phyloP scores from a whole-genome alignment of 257 asterid genomes.

The Parsonsia alboflavescens region DNA sequence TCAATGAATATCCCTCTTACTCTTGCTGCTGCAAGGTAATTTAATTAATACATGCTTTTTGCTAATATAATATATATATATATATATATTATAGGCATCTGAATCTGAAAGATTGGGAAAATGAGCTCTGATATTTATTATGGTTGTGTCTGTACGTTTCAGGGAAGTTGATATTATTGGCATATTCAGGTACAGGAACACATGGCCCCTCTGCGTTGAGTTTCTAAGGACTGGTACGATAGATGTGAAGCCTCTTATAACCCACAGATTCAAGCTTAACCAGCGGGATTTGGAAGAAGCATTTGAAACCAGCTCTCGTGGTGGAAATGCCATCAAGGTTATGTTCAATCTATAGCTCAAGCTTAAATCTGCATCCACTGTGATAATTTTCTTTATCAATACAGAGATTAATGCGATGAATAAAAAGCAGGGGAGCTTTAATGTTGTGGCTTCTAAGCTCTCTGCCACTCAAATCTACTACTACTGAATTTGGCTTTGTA shows the following conservation, averaged over 20 bases:
- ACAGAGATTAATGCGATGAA: too few species aligned
- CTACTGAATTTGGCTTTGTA: too few species aligned
- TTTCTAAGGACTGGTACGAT: conserved; percentile 75
- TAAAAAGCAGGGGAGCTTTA: too few species aligned
- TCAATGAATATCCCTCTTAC: conserved; percentile 82
- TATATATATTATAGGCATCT: neutral
- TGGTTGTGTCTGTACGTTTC: neutral
- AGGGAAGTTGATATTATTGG: conserved; percentile 95
- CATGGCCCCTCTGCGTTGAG: conserved; percentile 91
- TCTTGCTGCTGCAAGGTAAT: conserved; percentile 84
- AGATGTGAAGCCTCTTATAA: conserved; percentile 85
- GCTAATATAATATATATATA: too few species aligned
- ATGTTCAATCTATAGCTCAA: conserved; percentile 56
- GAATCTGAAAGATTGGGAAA: neutral
- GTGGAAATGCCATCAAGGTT: conserved; percentile 93
- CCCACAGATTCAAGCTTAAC: conserved; percentile 76
- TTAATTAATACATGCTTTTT: too few species aligned
- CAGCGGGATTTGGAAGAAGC: conserved; percentile 87
- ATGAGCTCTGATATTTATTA: neutral
- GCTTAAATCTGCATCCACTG: too few species aligned
- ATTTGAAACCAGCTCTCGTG: conserved; percentile 76
- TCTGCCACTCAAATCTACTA: too few species aligned
- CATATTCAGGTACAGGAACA: conserved; percentile 84
- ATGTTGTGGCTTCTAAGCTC: neutral
- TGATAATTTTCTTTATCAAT: too few species aligned